Percentiles rank a stretch among this genome's conserved stretches.
Evolutionary conservation across 2,329 filamentous ascomycete species (phyloP).

Genomic region (Xylaria multiplex): DNA sequence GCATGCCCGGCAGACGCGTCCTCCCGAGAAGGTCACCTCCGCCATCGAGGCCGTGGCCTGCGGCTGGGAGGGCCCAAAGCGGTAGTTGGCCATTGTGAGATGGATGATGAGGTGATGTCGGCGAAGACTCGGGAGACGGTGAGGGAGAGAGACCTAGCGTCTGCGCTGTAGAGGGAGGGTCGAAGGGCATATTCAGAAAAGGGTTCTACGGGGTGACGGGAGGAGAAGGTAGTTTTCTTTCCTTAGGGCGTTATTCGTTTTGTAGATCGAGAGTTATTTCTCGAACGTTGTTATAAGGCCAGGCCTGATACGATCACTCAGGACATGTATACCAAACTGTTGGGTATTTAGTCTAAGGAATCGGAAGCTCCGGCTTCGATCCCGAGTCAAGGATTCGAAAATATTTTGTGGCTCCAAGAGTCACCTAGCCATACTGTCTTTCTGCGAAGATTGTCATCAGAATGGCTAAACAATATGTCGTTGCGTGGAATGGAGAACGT

Average conservation of each 20-base stretch:
- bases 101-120: slow-evolving; percentile 47
- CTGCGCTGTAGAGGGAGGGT: slow-evolving; percentile 62
- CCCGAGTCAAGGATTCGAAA: slow-evolving; percentile 16
- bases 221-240: not conserved
- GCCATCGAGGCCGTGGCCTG: slow-evolving; percentile 2
- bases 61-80: slow-evolving; percentile 51
- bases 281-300: not conserved
- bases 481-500: not conserved
- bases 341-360: not conserved
- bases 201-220: not conserved
- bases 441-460: slow-evolving; percentile 8
- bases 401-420: not conserved
- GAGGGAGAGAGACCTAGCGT: slow-evolving; percentile 57
- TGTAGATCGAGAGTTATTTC: not conserved
- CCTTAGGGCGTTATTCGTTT: not conserved
- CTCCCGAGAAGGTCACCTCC: slow-evolving; percentile 23
- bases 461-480: not conserved
- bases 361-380: slow-evolving; percentile 32
- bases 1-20: slow-evolving; percentile 38
- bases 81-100: slow-evolving; percentile 56
- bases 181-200: slow-evolving; percentile 57
- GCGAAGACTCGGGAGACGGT: slow-evolving; percentile 48
- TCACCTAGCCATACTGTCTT: slow-evolving; percentile 30
- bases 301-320: no score
- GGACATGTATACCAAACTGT: not conserved